Evolutionary conservation across 2,329 filamentous ascomycete species (phyloP), one percentile per base, ranked within the genome.

Genomic region (Clonostachys byssicola): DNA sequence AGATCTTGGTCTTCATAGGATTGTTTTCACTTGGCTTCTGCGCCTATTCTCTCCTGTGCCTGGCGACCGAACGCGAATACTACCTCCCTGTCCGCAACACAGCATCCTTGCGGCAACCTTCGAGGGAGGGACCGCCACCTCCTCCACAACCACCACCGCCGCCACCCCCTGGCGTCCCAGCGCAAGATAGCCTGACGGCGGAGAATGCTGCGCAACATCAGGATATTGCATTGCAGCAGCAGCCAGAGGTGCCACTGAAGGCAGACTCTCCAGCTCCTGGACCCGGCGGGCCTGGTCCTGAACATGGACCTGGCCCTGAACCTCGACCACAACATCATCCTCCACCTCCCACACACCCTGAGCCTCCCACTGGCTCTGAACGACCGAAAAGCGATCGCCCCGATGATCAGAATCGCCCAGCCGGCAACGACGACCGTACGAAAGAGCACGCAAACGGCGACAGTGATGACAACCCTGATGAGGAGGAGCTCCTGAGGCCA

Each of bases 11-110:
- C 17, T 49, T 63, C 42, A 59, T 59, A 50, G 60, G 60, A 30
- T 42, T 71, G 48, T 54, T 66, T 48, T 65, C 72, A 55, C 52
- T 73, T 50, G 53, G 63, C 47, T 52, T 74, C 43, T 73, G 66
- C 51, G 50, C 53, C 41, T 70, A 65, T 43, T 56, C 60, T 9
- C 47, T 61, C 2, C 46, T 60, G 5, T 53, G 52, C 7, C 52
- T 56, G 44, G 30, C 51, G 51, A 18, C 47, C 49, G 35, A 34
- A 33, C 23, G 23, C 23, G 23, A 30, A 30, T 30, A 10, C 23
- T 34, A 16, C 8, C 40, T 20, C 9, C 41, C 23, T 4, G 9
- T 30, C 23, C 23, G 23, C 23, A 30, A 30, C 23, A 30, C 23
- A 30, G 23, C 8, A 3, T 30, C 23, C 23, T 30, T 30, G 23